Percentiles rank a stretch among this genome's conserved stretches.
phyloP scores from a whole-genome alignment of 2,329 filamentous ascomycete genomes.

The Nemania abortiva region DNA sequence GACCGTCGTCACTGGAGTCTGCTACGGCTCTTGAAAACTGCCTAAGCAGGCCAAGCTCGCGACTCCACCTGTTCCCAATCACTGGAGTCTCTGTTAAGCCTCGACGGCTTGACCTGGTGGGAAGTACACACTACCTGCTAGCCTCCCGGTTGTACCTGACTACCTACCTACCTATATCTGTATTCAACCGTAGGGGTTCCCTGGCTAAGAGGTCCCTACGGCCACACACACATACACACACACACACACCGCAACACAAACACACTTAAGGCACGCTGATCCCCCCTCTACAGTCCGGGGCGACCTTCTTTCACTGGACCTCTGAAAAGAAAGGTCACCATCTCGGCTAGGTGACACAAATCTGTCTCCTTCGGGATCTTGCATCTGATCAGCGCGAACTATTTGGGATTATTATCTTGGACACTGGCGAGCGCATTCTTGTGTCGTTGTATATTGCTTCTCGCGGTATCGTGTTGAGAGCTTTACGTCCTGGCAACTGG shows the following conservation, averaged over 20 bases:
- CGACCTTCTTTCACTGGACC: conserved; percentile 54
- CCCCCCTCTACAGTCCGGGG: conserved; percentile 59
- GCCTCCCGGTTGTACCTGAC: conserved; percentile 53
- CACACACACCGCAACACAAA: conserved; percentile 44
- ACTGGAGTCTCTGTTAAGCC: conserved; percentile 57
- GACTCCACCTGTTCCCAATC: conserved; percentile 59
- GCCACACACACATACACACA: conserved; percentile 20
- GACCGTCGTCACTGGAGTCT: conserved; percentile 62
- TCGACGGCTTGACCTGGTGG: conserved; percentile 55
- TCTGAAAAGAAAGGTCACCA: conserved; percentile 51
- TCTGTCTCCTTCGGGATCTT: conserved; percentile 60
- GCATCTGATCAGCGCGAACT: conserved; percentile 66
- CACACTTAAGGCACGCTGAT: conserved; percentile 73
- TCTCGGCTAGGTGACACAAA: conserved; percentile 55
- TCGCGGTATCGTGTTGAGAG: conserved; percentile 43
- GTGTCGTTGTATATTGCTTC: conserved; percentile 20
- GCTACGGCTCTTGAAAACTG: conserved; percentile 44
- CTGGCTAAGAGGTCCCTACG: conserved; percentile 55
- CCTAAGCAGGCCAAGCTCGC: conserved; percentile 45
- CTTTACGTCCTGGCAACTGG: conserved; percentile 44
- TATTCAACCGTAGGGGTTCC: conserved; percentile 49
- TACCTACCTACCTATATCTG: conserved; percentile 33
- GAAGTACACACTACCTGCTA: conserved; percentile 57
- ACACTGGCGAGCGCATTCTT: conserved; percentile 26
- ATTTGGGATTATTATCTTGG: conserved; percentile 45